Conservation (phyloP, 306 rosid species). For the Leucaena leucocephala region DNA sequence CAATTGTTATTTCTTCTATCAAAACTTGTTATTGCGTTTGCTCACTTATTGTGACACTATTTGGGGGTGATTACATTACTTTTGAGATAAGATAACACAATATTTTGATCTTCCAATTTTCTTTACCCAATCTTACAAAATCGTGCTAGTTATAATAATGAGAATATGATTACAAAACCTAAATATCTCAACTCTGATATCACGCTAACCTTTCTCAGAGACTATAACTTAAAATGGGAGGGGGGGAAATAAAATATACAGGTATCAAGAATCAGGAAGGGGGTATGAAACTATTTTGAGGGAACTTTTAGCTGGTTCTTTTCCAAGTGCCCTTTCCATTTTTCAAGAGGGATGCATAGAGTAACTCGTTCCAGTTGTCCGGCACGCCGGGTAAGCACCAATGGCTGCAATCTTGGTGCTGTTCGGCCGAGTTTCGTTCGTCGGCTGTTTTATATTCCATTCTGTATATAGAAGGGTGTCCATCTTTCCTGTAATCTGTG, state of each 20-base stretch:
- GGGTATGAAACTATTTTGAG: neutral
- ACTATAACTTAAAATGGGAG: neutral
- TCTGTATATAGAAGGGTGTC: constrained; percentile 83
- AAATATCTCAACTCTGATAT: constrained; percentile 25
- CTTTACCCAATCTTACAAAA: constrained; percentile 20
- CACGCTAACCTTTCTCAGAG: constrained; percentile 15
- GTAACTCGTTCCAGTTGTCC: constrained; percentile 58
- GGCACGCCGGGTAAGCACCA: constrained; percentile 80
- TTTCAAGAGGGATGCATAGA: constrained; percentile 50
- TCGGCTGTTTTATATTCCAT: constrained; percentile 50
- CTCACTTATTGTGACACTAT: too few relatives aligned
- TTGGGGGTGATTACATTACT: too few relatives aligned
- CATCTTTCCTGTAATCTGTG: constrained; percentile 87
- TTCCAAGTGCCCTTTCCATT: constrained; percentile 47
- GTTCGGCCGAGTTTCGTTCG: constrained; percentile 37
- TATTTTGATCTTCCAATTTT: constrained; percentile 23
- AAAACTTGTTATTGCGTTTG: too few relatives aligned
- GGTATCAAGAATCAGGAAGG: constrained; percentile 18
- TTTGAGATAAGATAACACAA: neutral
- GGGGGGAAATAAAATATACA: constrained; percentile 34
- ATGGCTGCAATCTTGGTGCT: constrained; percentile 69
- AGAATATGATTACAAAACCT: constrained; percentile 30
- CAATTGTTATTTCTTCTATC: too few relatives aligned
- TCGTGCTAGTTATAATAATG: constrained; percentile 9
- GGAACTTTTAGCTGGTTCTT: constrained; percentile 30